Percentiles rank a stretch among this genome's conserved stretches.
Conservation (phyloP, 2,329 filamentous ascomycete genomes). For the Septoria linicola region DNA sequence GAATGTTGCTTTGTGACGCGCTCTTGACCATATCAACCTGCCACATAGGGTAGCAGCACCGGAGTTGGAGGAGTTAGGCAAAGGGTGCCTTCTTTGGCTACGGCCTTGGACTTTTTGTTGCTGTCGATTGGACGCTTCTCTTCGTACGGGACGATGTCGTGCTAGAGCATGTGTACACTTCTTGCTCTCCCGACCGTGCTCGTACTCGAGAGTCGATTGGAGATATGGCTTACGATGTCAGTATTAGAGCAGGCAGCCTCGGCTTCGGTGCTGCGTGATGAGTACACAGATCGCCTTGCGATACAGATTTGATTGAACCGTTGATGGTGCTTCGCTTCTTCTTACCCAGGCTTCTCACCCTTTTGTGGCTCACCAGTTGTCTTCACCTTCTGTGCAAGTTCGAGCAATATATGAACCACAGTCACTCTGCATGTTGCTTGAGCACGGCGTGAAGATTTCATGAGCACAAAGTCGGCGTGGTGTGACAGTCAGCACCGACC, state of each 20-base stretch:
- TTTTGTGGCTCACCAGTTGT: too few relatives aligned
- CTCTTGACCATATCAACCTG: constrained; percentile 6
- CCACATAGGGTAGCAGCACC: constrained; percentile 13
- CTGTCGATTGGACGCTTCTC: constrained; percentile 5
- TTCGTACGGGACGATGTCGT: constrained; percentile 1
- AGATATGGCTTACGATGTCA: constrained; percentile 5
- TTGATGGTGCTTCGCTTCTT: background rate
- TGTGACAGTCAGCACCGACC: too few relatives aligned
- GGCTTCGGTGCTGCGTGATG: constrained; percentile 15
- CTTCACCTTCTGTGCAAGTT: too few relatives aligned
- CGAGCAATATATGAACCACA: too few relatives aligned
- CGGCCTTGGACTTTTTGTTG: background rate
- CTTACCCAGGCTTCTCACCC: background rate
- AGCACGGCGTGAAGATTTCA: too few relatives aligned
- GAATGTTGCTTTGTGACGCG: constrained; percentile 3
- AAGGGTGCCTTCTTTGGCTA: constrained; percentile 1
- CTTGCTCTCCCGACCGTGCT: constrained; percentile 3
- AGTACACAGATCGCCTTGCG: constrained; percentile 19
- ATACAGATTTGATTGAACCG: constrained; percentile 11
- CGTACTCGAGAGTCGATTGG: constrained; percentile 1
- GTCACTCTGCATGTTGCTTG: too few relatives aligned
- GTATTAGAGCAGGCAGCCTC: constrained; percentile 7
- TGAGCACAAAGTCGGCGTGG: too few relatives aligned
- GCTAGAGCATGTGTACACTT: constrained; percentile 11
- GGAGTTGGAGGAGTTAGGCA: constrained; percentile 10